Conservation (phyloP, 495 filamentous ascomycete species). For the Daldinia grandis region DNA sequence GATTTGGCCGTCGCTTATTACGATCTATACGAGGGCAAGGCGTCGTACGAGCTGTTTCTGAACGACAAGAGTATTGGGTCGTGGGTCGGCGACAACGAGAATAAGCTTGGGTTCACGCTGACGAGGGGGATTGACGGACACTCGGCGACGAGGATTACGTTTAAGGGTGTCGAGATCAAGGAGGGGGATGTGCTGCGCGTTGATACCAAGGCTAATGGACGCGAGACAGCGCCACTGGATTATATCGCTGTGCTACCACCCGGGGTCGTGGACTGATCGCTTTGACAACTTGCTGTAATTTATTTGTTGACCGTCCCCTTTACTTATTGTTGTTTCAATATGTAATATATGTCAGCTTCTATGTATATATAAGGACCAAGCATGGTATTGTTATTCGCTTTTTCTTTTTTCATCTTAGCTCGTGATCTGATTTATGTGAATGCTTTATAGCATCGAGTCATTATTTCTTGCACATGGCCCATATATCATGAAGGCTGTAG, state of each 20-base stretch:
- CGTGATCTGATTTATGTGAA: not conserved
- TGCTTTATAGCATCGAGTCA: not conserved
- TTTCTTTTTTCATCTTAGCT: not conserved
- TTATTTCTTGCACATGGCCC: constrained; percentile 4
- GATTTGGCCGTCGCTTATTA: constrained; percentile 73
- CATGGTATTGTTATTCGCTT: not conserved
- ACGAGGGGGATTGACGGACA: constrained; percentile 68
- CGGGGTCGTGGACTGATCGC: constrained; percentile 64
- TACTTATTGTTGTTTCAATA: not conserved
- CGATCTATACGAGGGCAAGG: constrained; percentile 64
- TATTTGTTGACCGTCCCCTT: not conserved
- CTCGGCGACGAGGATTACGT: constrained; percentile 69
- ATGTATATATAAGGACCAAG: not conserved
- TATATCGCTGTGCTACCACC: constrained; percentile 69
- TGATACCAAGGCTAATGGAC: constrained; percentile 65
- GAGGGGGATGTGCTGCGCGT: constrained; percentile 68
- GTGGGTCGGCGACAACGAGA: constrained; percentile 67
- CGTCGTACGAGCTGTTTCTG: constrained; percentile 62
- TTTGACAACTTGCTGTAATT: not conserved
- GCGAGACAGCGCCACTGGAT: constrained; percentile 71
- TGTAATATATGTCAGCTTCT: not conserved
- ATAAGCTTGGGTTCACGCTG: constrained; percentile 63
- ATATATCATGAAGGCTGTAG: not conserved
- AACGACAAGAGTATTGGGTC: constrained; percentile 60
- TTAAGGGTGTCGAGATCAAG: constrained; percentile 57